Conservation (phyloP, 768 basidiomycete species). For the Amylocystis lapponica region DNA sequence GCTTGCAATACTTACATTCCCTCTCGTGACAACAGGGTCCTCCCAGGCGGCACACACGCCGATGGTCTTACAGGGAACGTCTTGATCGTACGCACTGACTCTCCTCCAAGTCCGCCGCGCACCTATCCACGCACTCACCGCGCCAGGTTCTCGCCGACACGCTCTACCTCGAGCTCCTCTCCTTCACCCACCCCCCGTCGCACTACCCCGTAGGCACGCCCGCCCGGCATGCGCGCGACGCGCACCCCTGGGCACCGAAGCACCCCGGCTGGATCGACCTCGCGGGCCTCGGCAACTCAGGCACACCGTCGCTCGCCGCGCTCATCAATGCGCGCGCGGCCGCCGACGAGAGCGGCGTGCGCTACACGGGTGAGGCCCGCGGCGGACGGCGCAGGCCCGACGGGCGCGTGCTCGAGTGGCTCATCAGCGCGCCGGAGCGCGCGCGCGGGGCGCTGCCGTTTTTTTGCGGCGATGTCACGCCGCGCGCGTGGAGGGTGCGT, state of each 20-base stretch:
- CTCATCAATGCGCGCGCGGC: constrained; percentile 50
- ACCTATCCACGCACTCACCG: constrained; percentile 1
- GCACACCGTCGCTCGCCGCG: constrained; percentile 36
- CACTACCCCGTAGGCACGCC: constrained; percentile 49
- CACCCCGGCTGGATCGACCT: constrained; percentile 64
- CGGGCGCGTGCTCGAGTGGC: constrained; percentile 53
- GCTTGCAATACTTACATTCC: not conserved
- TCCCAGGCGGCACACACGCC: constrained; percentile 60
- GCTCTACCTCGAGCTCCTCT: constrained; percentile 64
- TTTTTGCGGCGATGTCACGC: constrained; percentile 71
- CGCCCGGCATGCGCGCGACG: constrained; percentile 36
- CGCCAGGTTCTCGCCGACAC: constrained; percentile 48
- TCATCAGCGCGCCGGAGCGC: constrained; percentile 38
- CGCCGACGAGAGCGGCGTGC: constrained; percentile 30
- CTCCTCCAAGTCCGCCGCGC: not conserved
- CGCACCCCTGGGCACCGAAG: constrained; percentile 49
- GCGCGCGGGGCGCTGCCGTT: constrained; percentile 45
- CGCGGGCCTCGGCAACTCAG: constrained; percentile 50
- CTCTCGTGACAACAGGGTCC: constrained; percentile 40
- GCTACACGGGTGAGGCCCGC: constrained; percentile 38
- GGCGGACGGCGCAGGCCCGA: constrained; percentile 56
- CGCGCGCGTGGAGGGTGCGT: constrained; percentile 51
- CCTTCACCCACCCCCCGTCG: constrained; percentile 51
- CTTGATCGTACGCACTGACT: constrained; percentile 50
- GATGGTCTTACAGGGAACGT: constrained; percentile 60